phyloP scores from a whole-genome alignment of 192 early-diverging fungal species.

The Coemansia sp. region DNA sequence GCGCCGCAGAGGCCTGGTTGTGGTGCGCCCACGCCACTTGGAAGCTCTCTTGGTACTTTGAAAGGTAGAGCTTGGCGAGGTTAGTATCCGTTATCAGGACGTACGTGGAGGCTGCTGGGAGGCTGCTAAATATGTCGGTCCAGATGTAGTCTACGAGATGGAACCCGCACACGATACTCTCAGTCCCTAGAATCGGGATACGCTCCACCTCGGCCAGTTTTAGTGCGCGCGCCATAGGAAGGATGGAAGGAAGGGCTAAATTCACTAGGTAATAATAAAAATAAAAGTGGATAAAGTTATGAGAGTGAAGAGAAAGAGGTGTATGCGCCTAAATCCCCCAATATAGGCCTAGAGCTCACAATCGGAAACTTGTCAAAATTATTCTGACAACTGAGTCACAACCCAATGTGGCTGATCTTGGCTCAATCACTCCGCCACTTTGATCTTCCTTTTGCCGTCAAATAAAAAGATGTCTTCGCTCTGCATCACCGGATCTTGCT shows the following conservation, averaged over 20 bases:
- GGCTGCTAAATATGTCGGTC: constrained; percentile 68
- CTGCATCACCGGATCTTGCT: constrained; percentile 40
- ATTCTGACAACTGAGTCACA: neutral
- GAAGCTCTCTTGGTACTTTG: constrained; percentile 62
- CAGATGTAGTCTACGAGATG: constrained; percentile 75
- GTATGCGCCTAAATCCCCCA: neutral
- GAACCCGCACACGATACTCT: constrained; percentile 87
- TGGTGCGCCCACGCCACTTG: constrained; percentile 36
- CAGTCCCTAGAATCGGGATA: constrained; percentile 85
- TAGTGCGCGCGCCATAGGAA: constrained; percentile 19
- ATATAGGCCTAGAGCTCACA: neutral
- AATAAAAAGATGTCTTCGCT: constrained; percentile 51
- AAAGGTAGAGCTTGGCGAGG: constrained; percentile 77
- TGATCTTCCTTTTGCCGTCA: constrained; percentile 3
- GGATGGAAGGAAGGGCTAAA: neutral
- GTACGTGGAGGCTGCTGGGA: constrained; percentile 79
- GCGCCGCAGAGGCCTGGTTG: constrained; percentile 11
- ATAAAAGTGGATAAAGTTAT: constrained; percentile 1
- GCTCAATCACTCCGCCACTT: neutral
- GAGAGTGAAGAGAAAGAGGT: neutral
- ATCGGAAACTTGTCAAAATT: too few relatives aligned
- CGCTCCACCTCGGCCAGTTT: constrained; percentile 62
- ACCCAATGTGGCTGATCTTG: neutral
- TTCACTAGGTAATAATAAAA: neutral
- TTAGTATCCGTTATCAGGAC: constrained; percentile 87